These are phyloP conservation scores for Saitoella complicata DNA, from an alignment of 805 yeast genomes.

Conservation along the genomic window DNA sequence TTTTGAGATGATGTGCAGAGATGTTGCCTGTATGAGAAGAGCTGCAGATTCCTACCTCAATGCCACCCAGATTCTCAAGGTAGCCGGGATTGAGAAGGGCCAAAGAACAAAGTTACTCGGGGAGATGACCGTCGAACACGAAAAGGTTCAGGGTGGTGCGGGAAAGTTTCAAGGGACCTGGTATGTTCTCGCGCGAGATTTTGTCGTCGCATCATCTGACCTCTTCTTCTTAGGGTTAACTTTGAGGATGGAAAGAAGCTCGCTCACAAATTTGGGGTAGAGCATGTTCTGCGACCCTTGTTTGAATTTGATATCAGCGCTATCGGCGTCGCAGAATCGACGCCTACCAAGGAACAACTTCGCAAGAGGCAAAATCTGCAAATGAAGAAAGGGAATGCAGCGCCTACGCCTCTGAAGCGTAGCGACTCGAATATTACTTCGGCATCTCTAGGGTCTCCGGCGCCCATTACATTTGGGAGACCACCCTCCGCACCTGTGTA, in stretches of 20 bases:
- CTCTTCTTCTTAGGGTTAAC: too few relatives aligned
- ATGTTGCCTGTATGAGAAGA: conserved; percentile 52
- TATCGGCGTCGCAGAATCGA: conserved; percentile 17
- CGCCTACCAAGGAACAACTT: conserved; percentile 34
- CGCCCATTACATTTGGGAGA: too few relatives aligned
- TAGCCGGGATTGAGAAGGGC: conserved; percentile 52
- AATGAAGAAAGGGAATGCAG: too few relatives aligned
- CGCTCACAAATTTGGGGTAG: conserved; percentile 45
- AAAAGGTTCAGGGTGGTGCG: conserved; percentile 57
- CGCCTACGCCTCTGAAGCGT: too few relatives aligned
- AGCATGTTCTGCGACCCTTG: conserved; percentile 35
- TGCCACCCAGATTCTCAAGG: conserved; percentile 55
- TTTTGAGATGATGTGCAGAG: conserved; percentile 42
- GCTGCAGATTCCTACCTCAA: conserved; percentile 48
- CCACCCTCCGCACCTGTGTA: too few relatives aligned
- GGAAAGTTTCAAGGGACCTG: conserved; percentile 68
- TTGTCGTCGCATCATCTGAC: conserved; percentile 7
- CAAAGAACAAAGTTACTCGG: conserved; percentile 48
- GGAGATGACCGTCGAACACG: conserved; percentile 46
- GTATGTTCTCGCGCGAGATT: conserved; percentile 47
- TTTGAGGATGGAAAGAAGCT: conserved; percentile 24
- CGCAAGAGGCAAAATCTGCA: neutral
- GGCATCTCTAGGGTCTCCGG: too few relatives aligned
- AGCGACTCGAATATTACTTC: too few relatives aligned
- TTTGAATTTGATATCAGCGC: conserved; percentile 27